These are phyloP conservation scores for Hyaloscypha bicolor DNA, from an alignment of 495 filamentous ascomycete species.

Conservation along the genomic window DNA sequence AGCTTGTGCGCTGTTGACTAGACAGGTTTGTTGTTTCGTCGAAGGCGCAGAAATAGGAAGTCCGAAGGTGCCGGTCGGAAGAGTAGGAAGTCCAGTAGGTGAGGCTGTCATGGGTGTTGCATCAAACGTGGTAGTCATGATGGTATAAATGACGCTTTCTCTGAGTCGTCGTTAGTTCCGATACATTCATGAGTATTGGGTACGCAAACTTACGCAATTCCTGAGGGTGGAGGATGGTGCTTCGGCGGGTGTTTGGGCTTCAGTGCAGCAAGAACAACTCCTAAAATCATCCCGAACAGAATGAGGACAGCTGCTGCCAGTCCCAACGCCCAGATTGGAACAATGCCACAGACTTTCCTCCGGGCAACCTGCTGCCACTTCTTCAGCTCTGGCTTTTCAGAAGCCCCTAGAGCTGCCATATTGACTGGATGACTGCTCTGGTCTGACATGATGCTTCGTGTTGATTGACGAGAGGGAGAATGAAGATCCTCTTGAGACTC, in stretches of 20 bases:
- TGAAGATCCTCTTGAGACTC: constrained; percentile 51
- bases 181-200: background rate
- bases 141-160: constrained; percentile 33
- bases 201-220: constrained; percentile 21
- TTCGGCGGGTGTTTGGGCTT: constrained; percentile 23
- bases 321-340: constrained; percentile 70
- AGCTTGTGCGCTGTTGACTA: constrained; percentile 59
- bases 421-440: constrained; percentile 47
- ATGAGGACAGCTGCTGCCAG: constrained; percentile 55
- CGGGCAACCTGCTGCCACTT: constrained; percentile 59
- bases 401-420: constrained; percentile 34
- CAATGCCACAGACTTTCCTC: constrained; percentile 60
- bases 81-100: constrained; percentile 56
- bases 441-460: constrained; percentile 51
- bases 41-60: constrained; percentile 59
- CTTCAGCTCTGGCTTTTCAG: constrained; percentile 52
- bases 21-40: constrained; percentile 65
- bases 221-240: constrained; percentile 27
- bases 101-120: constrained; percentile 61
- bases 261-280: constrained; percentile 48
- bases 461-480: constrained; percentile 49
- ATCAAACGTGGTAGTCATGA: constrained; percentile 63
- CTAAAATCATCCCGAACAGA: constrained; percentile 65
- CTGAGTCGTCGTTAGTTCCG: constrained; percentile 29
- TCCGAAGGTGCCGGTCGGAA: constrained; percentile 66